These are phyloP conservation scores for Corymbia citriodora DNA, from an alignment of 441 rosid genomes.

Conservation along the genomic window DNA sequence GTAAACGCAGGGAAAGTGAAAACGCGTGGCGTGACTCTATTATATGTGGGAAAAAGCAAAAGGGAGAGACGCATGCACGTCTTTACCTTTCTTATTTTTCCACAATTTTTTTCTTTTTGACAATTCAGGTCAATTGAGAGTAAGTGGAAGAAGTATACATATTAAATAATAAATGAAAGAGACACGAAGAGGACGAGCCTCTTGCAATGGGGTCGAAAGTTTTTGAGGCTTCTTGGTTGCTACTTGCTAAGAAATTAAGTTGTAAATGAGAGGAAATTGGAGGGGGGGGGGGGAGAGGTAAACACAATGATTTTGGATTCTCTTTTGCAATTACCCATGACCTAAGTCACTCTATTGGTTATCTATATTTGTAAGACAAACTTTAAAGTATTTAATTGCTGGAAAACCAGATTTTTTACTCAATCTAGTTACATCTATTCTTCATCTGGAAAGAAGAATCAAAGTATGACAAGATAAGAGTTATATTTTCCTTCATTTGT, in stretches of 20 bases:
- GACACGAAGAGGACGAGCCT: neutral
- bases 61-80: neutral
- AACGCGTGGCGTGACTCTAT: neutral
- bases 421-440: no score
- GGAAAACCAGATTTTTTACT: neutral
- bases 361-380: no score
- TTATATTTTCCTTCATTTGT: no score
- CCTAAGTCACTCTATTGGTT: neutral
- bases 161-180: neutral
- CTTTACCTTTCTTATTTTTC: no score
- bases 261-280: neutral
- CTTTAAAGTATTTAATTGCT: neutral
- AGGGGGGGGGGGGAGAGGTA: neutral
- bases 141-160: neutral
- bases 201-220: neutral
- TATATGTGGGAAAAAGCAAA: neutral
- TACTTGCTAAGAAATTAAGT: neutral
- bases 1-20: neutral
- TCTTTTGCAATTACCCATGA: no score
- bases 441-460: no score
- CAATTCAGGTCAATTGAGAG: fast-evolving
- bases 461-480: no score
- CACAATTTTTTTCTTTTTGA: no score
- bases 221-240: neutral
- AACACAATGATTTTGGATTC: neutral